Evolutionary conservation across 805 yeast genomes (phyloP).

Genomic region (Metschnikowia orientalis): DNA sequence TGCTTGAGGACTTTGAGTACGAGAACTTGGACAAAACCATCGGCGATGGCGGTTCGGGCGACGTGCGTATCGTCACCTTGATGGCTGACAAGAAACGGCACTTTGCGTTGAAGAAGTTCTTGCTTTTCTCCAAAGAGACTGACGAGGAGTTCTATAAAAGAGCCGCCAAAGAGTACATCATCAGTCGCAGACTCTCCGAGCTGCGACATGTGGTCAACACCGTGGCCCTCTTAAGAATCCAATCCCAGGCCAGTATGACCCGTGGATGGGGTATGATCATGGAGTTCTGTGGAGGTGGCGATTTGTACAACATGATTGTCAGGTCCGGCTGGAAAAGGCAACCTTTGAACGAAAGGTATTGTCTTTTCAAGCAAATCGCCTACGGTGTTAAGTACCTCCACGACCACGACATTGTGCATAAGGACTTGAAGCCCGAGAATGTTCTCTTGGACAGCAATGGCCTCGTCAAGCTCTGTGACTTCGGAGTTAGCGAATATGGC

Average conservation of each 20-base stretch:
- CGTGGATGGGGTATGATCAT: conserved; percentile 77
- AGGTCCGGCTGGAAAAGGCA: conserved; percentile 58
- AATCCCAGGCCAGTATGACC: conserved; percentile 47
- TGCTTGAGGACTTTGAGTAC: conserved; percentile 53
- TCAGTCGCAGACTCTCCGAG: conserved; percentile 50
- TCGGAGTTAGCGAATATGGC: conserved; percentile 69
- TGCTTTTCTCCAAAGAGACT: conserved; percentile 55
- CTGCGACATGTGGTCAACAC: conserved; percentile 60
- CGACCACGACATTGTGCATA: conserved; percentile 61
- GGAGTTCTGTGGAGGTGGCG: conserved; percentile 61
- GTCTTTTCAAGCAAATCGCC: conserved; percentile 65
- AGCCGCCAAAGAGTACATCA: conserved; percentile 58
- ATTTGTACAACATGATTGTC: conserved; percentile 51
- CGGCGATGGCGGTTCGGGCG: conserved; percentile 72
- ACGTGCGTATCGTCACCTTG: conserved; percentile 46
- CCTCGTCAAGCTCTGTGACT: conserved; percentile 65
- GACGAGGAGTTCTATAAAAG: conserved; percentile 62
- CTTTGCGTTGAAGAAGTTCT: conserved; percentile 65
- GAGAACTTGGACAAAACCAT: conserved; percentile 42
- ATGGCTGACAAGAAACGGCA: conserved; percentile 38
- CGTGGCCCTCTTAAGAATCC: conserved; percentile 51
- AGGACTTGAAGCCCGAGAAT: conserved; percentile 75
- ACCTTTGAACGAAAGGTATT: conserved; percentile 49
- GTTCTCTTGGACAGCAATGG: conserved; percentile 57
- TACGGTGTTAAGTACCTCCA: conserved; percentile 62